Percentiles rank a stretch among this genome's conserved stretches.
Evolutionary conservation across 176 grass and related monocot species (phyloP).

Genomic region (Oryza longistaminata): DNA sequence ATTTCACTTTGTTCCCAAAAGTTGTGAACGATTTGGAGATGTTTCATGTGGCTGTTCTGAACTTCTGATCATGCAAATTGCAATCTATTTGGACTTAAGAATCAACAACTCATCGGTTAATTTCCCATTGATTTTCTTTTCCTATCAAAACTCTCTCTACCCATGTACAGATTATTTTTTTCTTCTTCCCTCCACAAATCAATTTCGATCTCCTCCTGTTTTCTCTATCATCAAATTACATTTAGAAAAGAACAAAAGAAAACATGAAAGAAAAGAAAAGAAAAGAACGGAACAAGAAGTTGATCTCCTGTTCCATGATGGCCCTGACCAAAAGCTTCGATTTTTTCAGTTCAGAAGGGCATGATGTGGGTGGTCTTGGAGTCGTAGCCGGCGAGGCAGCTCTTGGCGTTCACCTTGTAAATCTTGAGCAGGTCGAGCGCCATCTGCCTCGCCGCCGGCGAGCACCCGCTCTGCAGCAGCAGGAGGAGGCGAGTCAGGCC

Average conservation of each 20-base stretch:
- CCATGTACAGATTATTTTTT: constrained; percentile 42
- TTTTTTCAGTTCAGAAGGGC: constrained; percentile 59
- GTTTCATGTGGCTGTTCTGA: neutral
- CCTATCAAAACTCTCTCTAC: constrained; percentile 39
- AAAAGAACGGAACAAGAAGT: constrained; percentile 8
- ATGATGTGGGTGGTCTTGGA: constrained; percentile 95
- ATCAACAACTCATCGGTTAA: constrained; percentile 17
- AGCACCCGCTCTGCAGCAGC: constrained; percentile 85
- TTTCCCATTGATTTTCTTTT: constrained; percentile 13
- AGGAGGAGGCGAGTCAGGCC: constrained; percentile 72
- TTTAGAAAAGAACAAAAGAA: neutral
- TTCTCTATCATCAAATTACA: constrained; percentile 46
- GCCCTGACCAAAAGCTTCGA: constrained; percentile 9
- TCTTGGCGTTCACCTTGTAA: constrained; percentile 75
- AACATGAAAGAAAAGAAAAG: neutral
- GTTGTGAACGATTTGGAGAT: neutral
- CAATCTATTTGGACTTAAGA: neutral
- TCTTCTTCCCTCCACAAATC: constrained; percentile 13
- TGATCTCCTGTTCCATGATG: constrained; percentile 19
- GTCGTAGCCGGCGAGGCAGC: constrained; percentile 89
- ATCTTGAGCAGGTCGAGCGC: constrained; percentile 85
- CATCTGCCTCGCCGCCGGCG: constrained; percentile 73
- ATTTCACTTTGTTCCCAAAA: neutral
- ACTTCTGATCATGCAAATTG: neutral
- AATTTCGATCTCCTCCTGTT: constrained; percentile 35